A percentile compares a stretch with the other conserved stretches of the same genome.
These are phyloP conservation scores for Gnomoniopsis sp. DNA, from an alignment of 2,329 filamentous ascomycete genomes.

Conservation along the genomic window DNA sequence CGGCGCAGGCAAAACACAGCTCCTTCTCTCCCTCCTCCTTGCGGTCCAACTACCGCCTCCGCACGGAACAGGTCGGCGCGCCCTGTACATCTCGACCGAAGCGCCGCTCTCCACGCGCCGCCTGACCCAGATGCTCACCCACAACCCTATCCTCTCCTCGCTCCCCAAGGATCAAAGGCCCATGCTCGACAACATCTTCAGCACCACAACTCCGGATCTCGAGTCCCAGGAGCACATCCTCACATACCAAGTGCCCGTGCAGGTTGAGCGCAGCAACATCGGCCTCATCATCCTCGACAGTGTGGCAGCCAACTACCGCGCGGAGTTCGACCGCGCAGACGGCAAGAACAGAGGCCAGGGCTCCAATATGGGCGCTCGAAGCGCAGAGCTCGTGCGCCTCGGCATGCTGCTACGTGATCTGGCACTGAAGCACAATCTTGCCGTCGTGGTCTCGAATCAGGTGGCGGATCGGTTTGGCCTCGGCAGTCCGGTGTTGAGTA, in stretches of 20 bases:
- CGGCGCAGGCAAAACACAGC: conserved; percentile 91
- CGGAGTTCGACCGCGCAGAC: conserved; percentile 69
- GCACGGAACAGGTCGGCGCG: conserved; percentile 65
- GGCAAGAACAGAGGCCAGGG: conserved; percentile 29
- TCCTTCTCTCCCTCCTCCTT: conserved; percentile 81
- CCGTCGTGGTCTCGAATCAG: conserved; percentile 91
- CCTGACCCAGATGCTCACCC: conserved; percentile 71
- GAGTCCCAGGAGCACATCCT: conserved; percentile 96
- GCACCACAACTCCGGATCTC: conserved; percentile 81
- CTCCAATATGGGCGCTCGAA: conserved; percentile 68
- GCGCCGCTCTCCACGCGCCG: conserved; percentile 77
- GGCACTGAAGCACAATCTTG: conserved; percentile 70
- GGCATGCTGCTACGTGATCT: conserved; percentile 73
- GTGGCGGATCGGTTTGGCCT: conserved; percentile 78
- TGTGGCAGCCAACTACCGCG: conserved; percentile 92
- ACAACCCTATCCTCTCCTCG: conserved; percentile 56
- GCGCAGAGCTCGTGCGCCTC: conserved; percentile 71
- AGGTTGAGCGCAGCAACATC: conserved; percentile 70
- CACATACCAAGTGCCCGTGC: conserved; percentile 85
- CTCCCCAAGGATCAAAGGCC: conserved; percentile 36
- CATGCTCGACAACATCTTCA: conserved; percentile 73
- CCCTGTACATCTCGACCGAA: conserved; percentile 93
- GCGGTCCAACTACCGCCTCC: conserved; percentile 77
- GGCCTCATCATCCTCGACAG: conserved; percentile 87
- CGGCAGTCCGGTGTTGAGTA: conserved; percentile 17